These are phyloP conservation scores for Amoeboaphelidium protococcarum DNA, from an alignment of 371 early-diverging fungal species.

Conservation along the genomic window DNA sequence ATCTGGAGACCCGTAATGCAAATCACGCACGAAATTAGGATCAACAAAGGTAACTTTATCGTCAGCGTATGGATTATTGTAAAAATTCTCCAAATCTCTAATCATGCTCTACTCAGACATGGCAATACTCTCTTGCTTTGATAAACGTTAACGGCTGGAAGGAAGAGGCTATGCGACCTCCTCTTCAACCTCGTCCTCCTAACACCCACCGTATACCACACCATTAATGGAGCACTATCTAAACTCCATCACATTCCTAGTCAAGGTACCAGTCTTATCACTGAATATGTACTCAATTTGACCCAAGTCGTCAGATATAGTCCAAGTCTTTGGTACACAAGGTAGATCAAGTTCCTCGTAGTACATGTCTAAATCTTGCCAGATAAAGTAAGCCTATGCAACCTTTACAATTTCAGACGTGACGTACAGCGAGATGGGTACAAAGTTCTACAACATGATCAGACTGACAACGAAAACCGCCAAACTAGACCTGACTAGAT, in stretches of 20 bases:
- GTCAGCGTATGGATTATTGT: not conserved
- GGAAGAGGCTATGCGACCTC: not conserved
- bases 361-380: slow-evolving; percentile 59
- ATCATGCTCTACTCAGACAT: too few relatives aligned
- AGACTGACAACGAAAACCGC: slow-evolving; percentile 18
- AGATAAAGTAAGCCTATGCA: slow-evolving; percentile 53
- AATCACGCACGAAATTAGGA: not conserved
- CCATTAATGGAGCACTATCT: slow-evolving; percentile 31
- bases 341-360: slow-evolving; percentile 32
- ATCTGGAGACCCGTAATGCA: too few relatives aligned
- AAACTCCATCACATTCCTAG: slow-evolving; percentile 69
- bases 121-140: not conserved
- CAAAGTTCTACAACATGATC: slow-evolving; percentile 80
- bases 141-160: too few relatives aligned
- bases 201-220: not conserved
- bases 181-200: slow-evolving; percentile 8
- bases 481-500: not conserved
- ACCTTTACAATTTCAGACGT: slow-evolving; percentile 42
- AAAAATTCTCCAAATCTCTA: not conserved
- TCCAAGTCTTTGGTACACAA: slow-evolving; percentile 62
- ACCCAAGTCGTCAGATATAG: slow-evolving; percentile 76
- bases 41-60: not conserved
- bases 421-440: slow-evolving; percentile 90
- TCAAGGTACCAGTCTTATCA: slow-evolving; percentile 95
- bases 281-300: slow-evolving; percentile 84